These are phyloP conservation scores for Paracorniculantispora psalliotae DNA, from an alignment of 2,329 filamentous ascomycete genomes.

Conservation along the genomic window DNA sequence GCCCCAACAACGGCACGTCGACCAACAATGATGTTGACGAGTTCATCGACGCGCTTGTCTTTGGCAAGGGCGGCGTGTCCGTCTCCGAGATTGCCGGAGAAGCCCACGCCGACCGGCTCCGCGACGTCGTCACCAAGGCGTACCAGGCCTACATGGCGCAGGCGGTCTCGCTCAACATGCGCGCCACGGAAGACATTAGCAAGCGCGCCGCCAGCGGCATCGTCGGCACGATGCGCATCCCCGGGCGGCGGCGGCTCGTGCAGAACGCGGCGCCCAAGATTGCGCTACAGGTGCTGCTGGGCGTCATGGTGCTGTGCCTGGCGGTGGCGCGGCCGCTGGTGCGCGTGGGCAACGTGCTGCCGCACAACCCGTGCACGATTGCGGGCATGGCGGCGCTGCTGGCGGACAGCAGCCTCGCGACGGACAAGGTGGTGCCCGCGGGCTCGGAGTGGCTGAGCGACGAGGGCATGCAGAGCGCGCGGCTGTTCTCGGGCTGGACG, in stretches of 20 bases:
- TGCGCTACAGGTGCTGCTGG: slow-evolving; percentile 26
- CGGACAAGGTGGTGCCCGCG: slow-evolving; percentile 17
- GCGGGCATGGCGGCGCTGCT: slow-evolving; percentile 24
- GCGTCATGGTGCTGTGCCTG: slow-evolving; percentile 23
- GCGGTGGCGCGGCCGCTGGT: slow-evolving; percentile 21
- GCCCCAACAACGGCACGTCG: slow-evolving; percentile 5
- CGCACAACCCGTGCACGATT: slow-evolving; percentile 27
- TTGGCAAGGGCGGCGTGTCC: slow-evolving; percentile 13
- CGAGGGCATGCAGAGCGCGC: slow-evolving; percentile 16
- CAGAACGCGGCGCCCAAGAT: slow-evolving; percentile 25
- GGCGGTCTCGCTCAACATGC: slow-evolving; percentile 24
- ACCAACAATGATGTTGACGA: slow-evolving; percentile 18
- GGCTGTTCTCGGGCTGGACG: neutral
- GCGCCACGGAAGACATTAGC: slow-evolving; percentile 10
- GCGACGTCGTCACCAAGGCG: slow-evolving; percentile 15
- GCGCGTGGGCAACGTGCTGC: slow-evolving; percentile 21
- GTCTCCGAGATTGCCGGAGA: slow-evolving; percentile 17
- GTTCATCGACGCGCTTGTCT: slow-evolving; percentile 19
- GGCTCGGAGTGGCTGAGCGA: slow-evolving; percentile 24
- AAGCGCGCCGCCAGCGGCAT: slow-evolving; percentile 12
- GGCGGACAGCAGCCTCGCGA: slow-evolving; percentile 23
- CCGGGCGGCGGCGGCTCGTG: slow-evolving; percentile 16
- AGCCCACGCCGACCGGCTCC: slow-evolving; percentile 16
- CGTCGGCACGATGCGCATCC: slow-evolving; percentile 14
- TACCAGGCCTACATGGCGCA: slow-evolving; percentile 25